phyloP scores from a whole-genome alignment of 1,139 yeast genomes.

The Kurtzmaniella quercitrusa region DNA sequence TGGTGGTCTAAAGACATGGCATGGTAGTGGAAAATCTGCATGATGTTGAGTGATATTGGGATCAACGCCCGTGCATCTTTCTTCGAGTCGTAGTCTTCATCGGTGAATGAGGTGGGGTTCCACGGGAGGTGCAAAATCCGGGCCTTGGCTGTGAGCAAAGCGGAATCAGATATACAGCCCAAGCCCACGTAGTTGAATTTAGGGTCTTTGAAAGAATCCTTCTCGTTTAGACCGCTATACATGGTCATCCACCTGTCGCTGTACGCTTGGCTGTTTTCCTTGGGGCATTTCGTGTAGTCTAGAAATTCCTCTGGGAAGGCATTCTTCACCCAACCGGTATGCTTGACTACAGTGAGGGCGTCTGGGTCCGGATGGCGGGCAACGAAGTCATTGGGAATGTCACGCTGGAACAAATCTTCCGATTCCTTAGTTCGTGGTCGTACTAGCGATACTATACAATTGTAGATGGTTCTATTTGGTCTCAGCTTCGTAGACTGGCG shows the following conservation, averaged over 20 bases:
- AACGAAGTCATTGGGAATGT: constrained; percentile 16
- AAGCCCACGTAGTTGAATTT: constrained; percentile 34
- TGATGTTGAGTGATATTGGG: constrained; percentile 31
- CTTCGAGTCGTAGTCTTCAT: constrained; percentile 28
- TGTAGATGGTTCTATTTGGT: constrained; percentile 17
- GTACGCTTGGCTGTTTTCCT: constrained; percentile 26
- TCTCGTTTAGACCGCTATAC: constrained; percentile 32
- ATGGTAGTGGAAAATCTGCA: constrained; percentile 42
- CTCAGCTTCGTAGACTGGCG: constrained; percentile 18
- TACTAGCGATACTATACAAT: constrained; percentile 27
- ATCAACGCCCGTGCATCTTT: constrained; percentile 31
- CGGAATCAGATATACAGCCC: constrained; percentile 39
- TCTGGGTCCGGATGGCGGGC: constrained; percentile 27
- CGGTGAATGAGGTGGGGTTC: constrained; percentile 36
- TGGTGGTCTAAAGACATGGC: constrained; percentile 50
- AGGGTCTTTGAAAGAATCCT: constrained; percentile 25
- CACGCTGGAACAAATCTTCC: constrained; percentile 4
- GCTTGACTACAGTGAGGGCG: constrained; percentile 25
- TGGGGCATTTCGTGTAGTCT: constrained; percentile 29
- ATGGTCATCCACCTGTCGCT: constrained; percentile 42
- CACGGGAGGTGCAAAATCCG: constrained; percentile 41
- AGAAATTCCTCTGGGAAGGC: constrained; percentile 38
- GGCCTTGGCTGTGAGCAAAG: constrained; percentile 40
- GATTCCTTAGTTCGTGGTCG: constrained; percentile 13
- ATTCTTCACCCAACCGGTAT: constrained; percentile 37